A percentile compares a stretch with the other conserved stretches of the same genome.
Conservation (phyloP, 345 rosid species). For the Populus davidiana region DNA sequence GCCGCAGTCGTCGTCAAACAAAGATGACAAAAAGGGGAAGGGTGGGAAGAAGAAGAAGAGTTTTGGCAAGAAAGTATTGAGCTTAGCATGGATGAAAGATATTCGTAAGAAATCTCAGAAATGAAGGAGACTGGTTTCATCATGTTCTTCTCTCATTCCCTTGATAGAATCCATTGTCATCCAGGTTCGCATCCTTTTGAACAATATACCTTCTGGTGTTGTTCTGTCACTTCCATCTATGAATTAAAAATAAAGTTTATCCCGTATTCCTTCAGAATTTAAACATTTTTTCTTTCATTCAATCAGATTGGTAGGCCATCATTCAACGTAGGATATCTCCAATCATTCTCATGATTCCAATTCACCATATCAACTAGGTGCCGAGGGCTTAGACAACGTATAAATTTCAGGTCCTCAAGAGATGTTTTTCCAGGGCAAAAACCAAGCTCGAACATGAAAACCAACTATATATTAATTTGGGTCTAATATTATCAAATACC, state of each 20-base stretch:
- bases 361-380: no score
- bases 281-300: not conserved
- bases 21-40: constrained; percentile 31
- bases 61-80: constrained; percentile 15
- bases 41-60: constrained; percentile 24
- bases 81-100: constrained; percentile 31
- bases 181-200: not conserved
- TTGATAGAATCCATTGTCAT: not conserved
- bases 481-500: no score
- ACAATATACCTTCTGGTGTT: not conserved
- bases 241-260: not conserved
- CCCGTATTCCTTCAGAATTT: no score
- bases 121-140: not conserved
- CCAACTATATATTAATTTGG: no score
- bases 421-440: no score
- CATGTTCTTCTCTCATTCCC: not conserved
- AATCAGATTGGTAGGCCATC: not conserved
- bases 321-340: not conserved
- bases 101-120: constrained; percentile 23
- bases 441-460: no score
- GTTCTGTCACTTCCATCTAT: not conserved
- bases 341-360: not conserved
- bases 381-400: no score
- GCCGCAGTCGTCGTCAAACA: constrained; percentile 13
- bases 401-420: no score